Conservation (phyloP, 176 grass and related monocot species). For the Eragrostis curvula region DNA sequence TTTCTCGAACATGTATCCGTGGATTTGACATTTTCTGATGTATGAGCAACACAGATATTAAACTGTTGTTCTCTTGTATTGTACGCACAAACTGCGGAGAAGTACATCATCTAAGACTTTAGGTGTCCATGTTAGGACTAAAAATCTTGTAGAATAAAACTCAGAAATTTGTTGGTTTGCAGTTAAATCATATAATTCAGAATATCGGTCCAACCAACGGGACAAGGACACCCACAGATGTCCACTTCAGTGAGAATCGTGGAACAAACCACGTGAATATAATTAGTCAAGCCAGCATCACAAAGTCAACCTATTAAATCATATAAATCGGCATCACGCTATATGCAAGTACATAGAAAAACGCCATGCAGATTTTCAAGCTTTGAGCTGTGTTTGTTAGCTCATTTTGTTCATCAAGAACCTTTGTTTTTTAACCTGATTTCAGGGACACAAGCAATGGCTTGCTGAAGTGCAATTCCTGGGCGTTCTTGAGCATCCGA, state of each 20-base stretch:
- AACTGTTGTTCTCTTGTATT: not conserved
- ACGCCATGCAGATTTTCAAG: not conserved
- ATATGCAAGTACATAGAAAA: not conserved
- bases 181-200: not conserved
- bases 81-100: not conserved
- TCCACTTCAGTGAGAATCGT: slow-evolving; percentile 39
- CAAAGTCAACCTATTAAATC: slow-evolving; percentile 34
- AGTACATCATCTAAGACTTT: not conserved
- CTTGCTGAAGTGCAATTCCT: slow-evolving; percentile 88
- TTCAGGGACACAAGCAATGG: slow-evolving; percentile 96
- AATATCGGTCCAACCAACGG: slow-evolving; percentile 27
- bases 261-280: slow-evolving; percentile 3
- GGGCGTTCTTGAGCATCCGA: slow-evolving; percentile 80
- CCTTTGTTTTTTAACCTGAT: not conserved
- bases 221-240: slow-evolving; percentile 36
- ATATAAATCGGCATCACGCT: not conserved
- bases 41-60: not conserved
- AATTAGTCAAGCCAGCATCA: slow-evolving; percentile 12
- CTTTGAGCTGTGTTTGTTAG: not conserved
- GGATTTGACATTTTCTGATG: slow-evolving; percentile 6
- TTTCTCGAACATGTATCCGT: not conserved
- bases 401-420: not conserved
- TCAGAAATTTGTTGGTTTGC: not conserved
- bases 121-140: not conserved
- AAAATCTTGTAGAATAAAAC: not conserved